Evolutionary conservation across 2,329 filamentous ascomycete species (phyloP).

Genomic region (Mollisiaceae sp.): DNA sequence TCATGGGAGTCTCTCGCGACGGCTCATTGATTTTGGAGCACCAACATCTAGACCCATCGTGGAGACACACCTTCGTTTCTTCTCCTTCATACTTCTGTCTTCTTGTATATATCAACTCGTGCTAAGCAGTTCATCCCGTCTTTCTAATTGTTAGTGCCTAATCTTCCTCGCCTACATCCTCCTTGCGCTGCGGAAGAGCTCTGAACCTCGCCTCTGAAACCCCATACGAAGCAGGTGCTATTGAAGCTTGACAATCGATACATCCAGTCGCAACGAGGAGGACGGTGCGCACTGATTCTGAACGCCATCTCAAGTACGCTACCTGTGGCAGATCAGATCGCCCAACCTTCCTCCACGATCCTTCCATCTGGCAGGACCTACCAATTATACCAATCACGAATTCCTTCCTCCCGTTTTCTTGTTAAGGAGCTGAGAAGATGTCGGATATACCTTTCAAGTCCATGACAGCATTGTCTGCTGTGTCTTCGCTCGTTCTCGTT

Average conservation of each 20-base stretch:
- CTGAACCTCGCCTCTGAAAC: constrained; percentile 9
- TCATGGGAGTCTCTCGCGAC: neutral
- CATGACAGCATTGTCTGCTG: constrained; percentile 32
- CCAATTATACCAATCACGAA: neutral
- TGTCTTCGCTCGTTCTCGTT: constrained; percentile 34
- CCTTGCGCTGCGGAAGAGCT: neutral
- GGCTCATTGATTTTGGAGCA: neutral
- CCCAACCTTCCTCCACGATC: neutral
- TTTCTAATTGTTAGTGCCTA: constrained; percentile 10
- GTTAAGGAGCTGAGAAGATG: constrained; percentile 21
- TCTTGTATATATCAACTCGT: neutral
- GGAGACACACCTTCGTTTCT: neutral
- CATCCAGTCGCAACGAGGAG: constrained; percentile 6
- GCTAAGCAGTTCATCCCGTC: neutral
- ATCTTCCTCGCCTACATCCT: neutral
- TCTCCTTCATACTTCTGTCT: neutral
- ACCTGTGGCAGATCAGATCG: neutral
- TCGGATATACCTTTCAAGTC: constrained; percentile 35
- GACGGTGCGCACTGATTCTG: neutral
- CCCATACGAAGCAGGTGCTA: neutral
- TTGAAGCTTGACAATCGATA: constrained; percentile 4
- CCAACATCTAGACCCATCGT: neutral
- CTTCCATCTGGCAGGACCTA: neutral
- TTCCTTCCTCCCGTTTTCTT: neutral
- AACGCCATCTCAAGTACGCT: neutral